Conservation (phyloP, 2,329 filamentous ascomycete genomes). For the Apiospora hydei region DNA sequence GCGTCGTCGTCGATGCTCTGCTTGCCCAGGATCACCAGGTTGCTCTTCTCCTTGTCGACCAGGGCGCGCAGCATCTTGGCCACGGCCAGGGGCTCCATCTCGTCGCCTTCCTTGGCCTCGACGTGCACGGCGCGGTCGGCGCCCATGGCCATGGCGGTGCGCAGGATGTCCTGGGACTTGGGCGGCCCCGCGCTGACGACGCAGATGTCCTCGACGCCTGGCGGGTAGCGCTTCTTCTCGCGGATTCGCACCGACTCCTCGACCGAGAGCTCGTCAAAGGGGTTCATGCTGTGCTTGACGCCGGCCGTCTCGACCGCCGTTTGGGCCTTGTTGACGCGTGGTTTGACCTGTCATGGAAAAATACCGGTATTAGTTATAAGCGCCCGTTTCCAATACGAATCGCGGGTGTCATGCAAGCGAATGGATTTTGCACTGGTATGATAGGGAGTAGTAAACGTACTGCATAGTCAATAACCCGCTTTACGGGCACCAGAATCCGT, state of each 20-base stretch:
- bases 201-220: conserved; percentile 89
- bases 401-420: background rate
- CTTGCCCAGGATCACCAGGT: conserved; percentile 93
- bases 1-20: conserved; percentile 98
- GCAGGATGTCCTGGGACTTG: conserved; percentile 87
- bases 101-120: conserved; percentile 76
- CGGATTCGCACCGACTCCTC: conserved; percentile 96
- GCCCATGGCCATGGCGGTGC: conserved; percentile 98
- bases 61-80: conserved; percentile 87
- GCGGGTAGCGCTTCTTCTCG: conserved; percentile 77
- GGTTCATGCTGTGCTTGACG: conserved; percentile 98
- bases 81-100: conserved; percentile 87
- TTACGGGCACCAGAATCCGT: conserved; percentile 80
- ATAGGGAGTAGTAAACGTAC: conserved; percentile 54
- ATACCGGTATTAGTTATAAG: conserved; percentile 4
- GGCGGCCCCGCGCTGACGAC: conserved; percentile 86
- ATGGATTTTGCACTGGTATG: background rate
- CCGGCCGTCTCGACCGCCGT: conserved; percentile 91
- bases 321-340: conserved; percentile 73
- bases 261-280: conserved; percentile 97
- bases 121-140: conserved; percentile 92
- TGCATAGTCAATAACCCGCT: conserved; percentile 88
- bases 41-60: conserved; percentile 84
- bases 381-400: too few relatives aligned
- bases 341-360: conserved; percentile 64